Conservation (phyloP, 225 moss, liverwort and hornwort species). For the Sphagnum contortum region DNA sequence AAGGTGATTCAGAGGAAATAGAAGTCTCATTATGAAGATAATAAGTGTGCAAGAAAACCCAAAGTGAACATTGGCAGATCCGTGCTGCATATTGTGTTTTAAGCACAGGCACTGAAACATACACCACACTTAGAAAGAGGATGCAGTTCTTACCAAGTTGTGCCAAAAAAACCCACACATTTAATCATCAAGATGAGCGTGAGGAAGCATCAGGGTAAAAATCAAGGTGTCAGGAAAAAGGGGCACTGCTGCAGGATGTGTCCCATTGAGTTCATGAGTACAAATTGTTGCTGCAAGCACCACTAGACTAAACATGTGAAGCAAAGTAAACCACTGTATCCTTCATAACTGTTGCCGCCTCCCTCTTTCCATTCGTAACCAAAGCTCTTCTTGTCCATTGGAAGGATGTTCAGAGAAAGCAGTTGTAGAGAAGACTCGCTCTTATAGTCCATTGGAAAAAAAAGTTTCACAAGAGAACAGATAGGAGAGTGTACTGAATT, state of each 20-base stretch:
- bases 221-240: slow-evolving; percentile 63
- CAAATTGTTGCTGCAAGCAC: slow-evolving; percentile 81
- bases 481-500: too few relatives aligned
- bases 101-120: slow-evolving; percentile 80
- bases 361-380: slow-evolving; percentile 83
- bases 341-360: slow-evolving; percentile 66
- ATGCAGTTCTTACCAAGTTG: slow-evolving; percentile 53
- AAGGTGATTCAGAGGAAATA: slow-evolving; percentile 61
- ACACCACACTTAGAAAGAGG: slow-evolving; percentile 77
- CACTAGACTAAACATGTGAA: slow-evolving; percentile 77
- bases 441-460: too few relatives aligned
- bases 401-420: too few relatives aligned
- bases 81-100: slow-evolving; percentile 62
- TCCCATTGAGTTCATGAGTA: slow-evolving; percentile 68
- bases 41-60: slow-evolving; percentile 64
- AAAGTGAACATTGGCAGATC: slow-evolving; percentile 70
- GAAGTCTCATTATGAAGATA: slow-evolving; percentile 56
- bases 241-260: slow-evolving; percentile 42
- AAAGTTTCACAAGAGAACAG: too few relatives aligned
- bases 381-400: slow-evolving; percentile 31
- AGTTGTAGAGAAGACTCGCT: too few relatives aligned
- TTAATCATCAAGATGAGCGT: slow-evolving; percentile 46
- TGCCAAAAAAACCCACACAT: slow-evolving; percentile 17
- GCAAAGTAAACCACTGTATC: slow-evolving; percentile 75
- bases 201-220: slow-evolving; percentile 49